Evolutionary conservation across 768 basidiomycete genomes (phyloP), one percentile per base, ranked within the genome.

Genomic region (Tephrocybe rancida): DNA sequence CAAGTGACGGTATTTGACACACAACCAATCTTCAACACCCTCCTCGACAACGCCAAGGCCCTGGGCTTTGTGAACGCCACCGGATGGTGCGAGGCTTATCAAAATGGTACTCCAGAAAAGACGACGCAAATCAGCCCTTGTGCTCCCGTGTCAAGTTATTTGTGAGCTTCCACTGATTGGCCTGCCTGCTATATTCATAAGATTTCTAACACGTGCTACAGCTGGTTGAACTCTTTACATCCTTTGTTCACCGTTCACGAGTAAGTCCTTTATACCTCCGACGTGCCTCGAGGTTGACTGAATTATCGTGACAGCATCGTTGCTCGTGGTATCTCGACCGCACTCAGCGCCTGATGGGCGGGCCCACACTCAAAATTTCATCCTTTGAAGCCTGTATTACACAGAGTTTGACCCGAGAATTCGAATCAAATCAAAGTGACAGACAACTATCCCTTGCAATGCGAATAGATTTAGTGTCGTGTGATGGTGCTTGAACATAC

Each of bases 141-240:
- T 63, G 84, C 82, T 13, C 85, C 85, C 2, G 84, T 82, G 25
- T 83, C 81, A 18, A 85, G 73, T 43, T 86, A 86, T 63, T 86
- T 87, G 84, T 85, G 62, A 71, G 82, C 73, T 13, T 5, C 16
- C 27, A 16, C 30, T 30, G n/a, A n/a, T n/a, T n/a, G n/a, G 35
- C 18, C 4, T 29, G 11, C 25, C 14, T 0, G n/a, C 27, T 4
- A 37, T 26, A 5, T 44, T 22, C 18, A 13, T 34, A 38, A 14
- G 10, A n/a, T 7, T 41, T 50, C 45, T 26, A 21, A 54, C 14
- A 3, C 18, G 39, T 39, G 21, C 8, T 37, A 14, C 52, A 85
- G 83, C 69, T 86, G 84, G 84, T 61, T 86, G 43, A 85, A 86
- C 62, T 64, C 72, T 2, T 68, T 87, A 35, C 84, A 86, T 62